Conservation (phyloP, 1,284 basidiomycete genomes). For the Leccinum ponderosum region DNA sequence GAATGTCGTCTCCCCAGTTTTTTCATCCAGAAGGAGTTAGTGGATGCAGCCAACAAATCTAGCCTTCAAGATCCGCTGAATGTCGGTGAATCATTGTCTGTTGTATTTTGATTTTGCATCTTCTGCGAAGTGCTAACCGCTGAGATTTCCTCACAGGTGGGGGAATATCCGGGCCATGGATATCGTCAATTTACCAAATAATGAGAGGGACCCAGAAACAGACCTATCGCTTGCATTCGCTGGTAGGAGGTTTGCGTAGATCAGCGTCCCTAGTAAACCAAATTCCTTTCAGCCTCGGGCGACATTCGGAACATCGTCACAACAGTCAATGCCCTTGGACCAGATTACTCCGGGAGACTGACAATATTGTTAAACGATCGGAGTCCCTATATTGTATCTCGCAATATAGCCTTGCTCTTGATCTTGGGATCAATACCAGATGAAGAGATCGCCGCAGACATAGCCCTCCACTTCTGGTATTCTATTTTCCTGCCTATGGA, state of each 20-base stretch:
- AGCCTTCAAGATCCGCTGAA: constrained; percentile 17
- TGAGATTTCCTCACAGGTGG: constrained; percentile 9
- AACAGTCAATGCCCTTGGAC: constrained; percentile 25
- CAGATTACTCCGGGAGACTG: constrained; percentile 24
- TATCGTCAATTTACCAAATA: constrained; percentile 41
- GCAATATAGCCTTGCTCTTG: constrained; percentile 40
- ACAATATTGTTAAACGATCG: constrained; percentile 41
- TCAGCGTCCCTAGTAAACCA: neutral
- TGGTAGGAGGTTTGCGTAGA: constrained; percentile 25
- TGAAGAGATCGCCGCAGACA: constrained; percentile 36
- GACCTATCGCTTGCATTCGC: constrained; percentile 37
- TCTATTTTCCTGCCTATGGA: constrained; percentile 40
- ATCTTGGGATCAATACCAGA: constrained; percentile 37
- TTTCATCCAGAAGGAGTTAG: constrained; percentile 7
- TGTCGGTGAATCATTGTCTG: constrained; percentile 23
- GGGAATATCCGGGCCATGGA: constrained; percentile 35
- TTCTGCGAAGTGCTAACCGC: neutral
- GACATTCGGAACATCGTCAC: constrained; percentile 27
- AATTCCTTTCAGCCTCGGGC: constrained; percentile 20
- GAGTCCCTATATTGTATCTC: constrained; percentile 24
- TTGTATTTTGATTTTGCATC: neutral
- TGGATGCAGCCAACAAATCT: constrained; percentile 13
- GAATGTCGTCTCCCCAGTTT: constrained; percentile 26
- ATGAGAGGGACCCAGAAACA: constrained; percentile 36
- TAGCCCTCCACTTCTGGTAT: constrained; percentile 47